Base-by-base conservation (phyloP, 1,284 basidiomycete species). In the Fistulinella cinereoalba region DNA sequence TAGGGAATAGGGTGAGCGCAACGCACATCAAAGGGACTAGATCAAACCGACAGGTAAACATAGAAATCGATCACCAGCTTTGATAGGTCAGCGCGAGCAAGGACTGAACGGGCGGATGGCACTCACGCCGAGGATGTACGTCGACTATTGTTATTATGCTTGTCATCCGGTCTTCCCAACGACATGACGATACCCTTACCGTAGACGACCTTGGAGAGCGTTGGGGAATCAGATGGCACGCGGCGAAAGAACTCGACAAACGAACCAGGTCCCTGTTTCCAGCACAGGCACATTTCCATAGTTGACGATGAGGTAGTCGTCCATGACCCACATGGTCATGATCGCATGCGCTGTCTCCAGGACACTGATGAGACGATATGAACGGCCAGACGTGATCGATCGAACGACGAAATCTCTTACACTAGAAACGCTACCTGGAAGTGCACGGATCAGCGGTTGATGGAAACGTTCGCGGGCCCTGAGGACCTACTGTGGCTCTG, bases 1-100 rank as follows among this genome's bases (percentile, higher is more conserved):
- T 7, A 12, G 10, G 24, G 4, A 40, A 16, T 4, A 15, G 28
- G 37, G 19, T 37, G 7, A 44, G 33, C 9, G 6, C 2, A 6
- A 18, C n/a, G 21, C n/a, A 6, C 18, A 31, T 10, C 15, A 1
- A n/a, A n/a, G n/a, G n/a, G n/a, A n/a, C n/a, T 15, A 34, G 10
- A 11, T 11, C 3, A 19, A 33, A 44, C 61, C 41, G 22, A 62
- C 61, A 54, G 18, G 27, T 66, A 66, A 29, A 64, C 62, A 29
- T 61, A 51, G 22, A 65, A 60, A 47, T 64, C 64, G 28, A 64
- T 58, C 16, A 62, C 2, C 18, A 64, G 49, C 61, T 66, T 31
- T 5, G 1, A 29, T 2, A 16, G 11, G 21, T 63, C 33, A 65
- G 46, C 18, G 9, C 13, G 4, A 12, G 6, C 25, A 6, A 3